Conservation (phyloP, 129 eudicot species). For the Scalesia atractyloides region DNA sequence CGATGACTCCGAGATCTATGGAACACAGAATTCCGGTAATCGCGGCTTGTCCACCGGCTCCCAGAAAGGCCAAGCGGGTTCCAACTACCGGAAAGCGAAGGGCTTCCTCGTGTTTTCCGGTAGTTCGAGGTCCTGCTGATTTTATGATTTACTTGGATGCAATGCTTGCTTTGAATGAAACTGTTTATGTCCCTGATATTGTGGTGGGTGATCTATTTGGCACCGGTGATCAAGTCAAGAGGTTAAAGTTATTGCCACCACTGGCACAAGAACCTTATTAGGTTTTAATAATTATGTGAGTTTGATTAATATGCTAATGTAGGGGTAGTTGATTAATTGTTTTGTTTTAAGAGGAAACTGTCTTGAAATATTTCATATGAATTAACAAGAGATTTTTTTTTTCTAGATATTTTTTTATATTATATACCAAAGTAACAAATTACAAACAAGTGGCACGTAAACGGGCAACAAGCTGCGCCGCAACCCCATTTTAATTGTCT, state of each 20-base stretch:
- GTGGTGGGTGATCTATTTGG: conserved; percentile 31
- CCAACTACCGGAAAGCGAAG: conserved; percentile 20
- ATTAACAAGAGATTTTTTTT: neutral
- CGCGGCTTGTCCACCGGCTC: conserved; percentile 33
- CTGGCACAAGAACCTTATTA: conserved; percentile 24
- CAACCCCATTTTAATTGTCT: too few species aligned
- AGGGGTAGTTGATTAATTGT: neutral
- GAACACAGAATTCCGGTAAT: conserved; percentile 28
- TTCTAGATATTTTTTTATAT: too few species aligned
- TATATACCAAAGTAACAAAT: too few species aligned
- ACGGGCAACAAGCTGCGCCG: too few species aligned
- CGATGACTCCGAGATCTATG: conserved; percentile 36
- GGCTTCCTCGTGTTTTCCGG: conserved; percentile 13
- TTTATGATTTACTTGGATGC: conserved; percentile 30
- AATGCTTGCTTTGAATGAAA: conserved; percentile 32
- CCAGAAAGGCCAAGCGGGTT: conserved; percentile 24
- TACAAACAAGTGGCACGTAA: too few species aligned
- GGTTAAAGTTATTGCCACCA: conserved; percentile 28
- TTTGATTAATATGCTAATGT: conserved; percentile 4
- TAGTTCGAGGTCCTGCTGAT: conserved; percentile 2
- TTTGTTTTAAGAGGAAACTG: neutral
- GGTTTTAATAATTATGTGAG: conserved; percentile 23
- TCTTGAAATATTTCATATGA: neutral
- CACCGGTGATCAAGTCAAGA: conserved; percentile 29
- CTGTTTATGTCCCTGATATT: conserved; percentile 32